Base-by-base conservation (phyloP, 805 yeast genomes). In the Metschnikowia arizonensis region DNA sequence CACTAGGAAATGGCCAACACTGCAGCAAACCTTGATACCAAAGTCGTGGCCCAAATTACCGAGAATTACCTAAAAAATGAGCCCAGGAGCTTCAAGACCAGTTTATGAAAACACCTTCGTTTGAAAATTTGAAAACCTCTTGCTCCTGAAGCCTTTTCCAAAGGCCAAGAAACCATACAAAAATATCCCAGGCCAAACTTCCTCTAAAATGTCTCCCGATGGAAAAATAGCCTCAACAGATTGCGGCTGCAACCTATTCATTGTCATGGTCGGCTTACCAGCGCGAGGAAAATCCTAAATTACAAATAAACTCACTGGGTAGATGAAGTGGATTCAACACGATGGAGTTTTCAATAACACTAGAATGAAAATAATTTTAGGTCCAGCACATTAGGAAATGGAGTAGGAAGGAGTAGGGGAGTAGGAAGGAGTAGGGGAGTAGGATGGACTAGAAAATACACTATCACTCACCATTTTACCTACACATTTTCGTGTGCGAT, bases 181-280 rank as follows among this genome's bases (percentile, higher is more conserved):
- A 38, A 95, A 89, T 60, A 86, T 91, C 5, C 97, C 97, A 0
- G 97, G 97, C 1, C 84, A 88, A 50, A 89, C 97, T 0, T 78
- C 85, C 40, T 82, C 90, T 1, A 81, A 85, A 49, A 78, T 78
- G 2, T 80, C 89, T 0, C 93, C 95, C 0, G 91, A 87, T 60
- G 88, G 88, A 3, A 69, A 72, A 26, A 79, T 80, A 28, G 79
- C 81, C 1, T 70, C 76, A 19, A 73, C 56, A 53, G 97, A 88
- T 58, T 81, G 85, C 4, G 91, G 88, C 1, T 76, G 79, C 10
- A 69, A 72, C 26, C 74, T 91, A 43, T 95, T 91, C 12, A 88
- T 91, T 48, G 95, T 93, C 15, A 91, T 91, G 98, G 97, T 91
- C 12, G 99, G 99, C 0, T 66, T 85, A 28, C 98, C 98, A 0